A percentile compares a stretch with the other conserved stretches of the same genome.
Conservation (phyloP, 176 grass and related monocot species). For the Metroxylon sagu region DNA sequence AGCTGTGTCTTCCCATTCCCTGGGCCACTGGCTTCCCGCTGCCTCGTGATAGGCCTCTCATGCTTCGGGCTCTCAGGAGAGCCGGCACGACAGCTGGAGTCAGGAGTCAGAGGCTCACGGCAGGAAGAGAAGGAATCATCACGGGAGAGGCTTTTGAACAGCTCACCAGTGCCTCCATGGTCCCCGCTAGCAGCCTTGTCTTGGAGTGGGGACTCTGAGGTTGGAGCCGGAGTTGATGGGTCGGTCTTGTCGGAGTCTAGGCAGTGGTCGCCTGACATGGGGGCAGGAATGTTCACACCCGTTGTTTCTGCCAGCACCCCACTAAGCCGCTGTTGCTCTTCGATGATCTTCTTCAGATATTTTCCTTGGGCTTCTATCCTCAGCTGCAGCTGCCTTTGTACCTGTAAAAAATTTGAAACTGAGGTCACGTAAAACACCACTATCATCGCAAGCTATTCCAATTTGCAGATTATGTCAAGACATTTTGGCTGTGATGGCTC, state of each 20-base stretch:
- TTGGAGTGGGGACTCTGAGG: conserved; percentile 52
- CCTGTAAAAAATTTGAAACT: conserved; percentile 26
- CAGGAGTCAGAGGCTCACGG: conserved; percentile 61
- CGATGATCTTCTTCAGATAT: conserved; percentile 97
- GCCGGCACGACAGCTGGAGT: conserved; percentile 53
- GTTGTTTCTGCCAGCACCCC: conserved; percentile 43
- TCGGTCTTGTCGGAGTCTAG: conserved; percentile 66
- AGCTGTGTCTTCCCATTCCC: conserved; percentile 34
- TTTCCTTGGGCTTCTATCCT: conserved; percentile 98
- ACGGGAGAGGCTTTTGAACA: conserved; percentile 35
- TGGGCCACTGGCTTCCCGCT: conserved; percentile 10
- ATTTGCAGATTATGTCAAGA: no score
- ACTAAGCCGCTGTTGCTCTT: conserved; percentile 68
- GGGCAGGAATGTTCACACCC: conserved; percentile 14
- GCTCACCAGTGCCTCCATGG: conserved; percentile 19
- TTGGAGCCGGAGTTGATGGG: conserved; percentile 63
- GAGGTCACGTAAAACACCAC: background rate
- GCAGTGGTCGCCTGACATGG: conserved; percentile 30
- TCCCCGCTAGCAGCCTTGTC: conserved; percentile 31
- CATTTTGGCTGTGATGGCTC: no score
- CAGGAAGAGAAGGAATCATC: conserved; percentile 33
- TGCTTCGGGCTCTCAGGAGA: conserved; percentile 55
- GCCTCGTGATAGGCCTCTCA: conserved; percentile 44
- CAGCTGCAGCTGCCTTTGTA: conserved; percentile 93
- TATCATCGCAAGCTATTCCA: background rate